Evolutionary conservation across 2,329 filamentous ascomycete species (phyloP), one percentile per base, ranked within the genome.

Genomic region (Colletotrichum coccodes): DNA sequence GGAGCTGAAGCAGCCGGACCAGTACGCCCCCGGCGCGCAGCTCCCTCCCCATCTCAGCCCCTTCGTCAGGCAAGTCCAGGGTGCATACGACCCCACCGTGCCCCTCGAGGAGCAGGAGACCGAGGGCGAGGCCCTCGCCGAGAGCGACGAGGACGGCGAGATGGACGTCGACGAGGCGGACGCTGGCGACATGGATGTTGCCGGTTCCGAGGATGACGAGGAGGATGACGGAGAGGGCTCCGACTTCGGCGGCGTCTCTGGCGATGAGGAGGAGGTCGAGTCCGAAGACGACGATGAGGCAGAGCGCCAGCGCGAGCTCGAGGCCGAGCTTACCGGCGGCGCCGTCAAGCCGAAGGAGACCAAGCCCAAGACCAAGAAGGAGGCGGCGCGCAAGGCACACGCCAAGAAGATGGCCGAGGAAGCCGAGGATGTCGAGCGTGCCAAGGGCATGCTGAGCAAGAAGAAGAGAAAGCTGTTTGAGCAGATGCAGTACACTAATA

Each of bases 391-490:
- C 73, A 92, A 93, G 77, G 89, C 89, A 75, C 84, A 91, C 34
- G 86, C 88, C 73, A 92, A 91, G 84, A 91, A 93, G 81, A 88
- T 90, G 40, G 88, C 90, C 69, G 87, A 90, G 76, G 93, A 96
- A 77, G 91, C 92, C 4, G 96, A 98, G 81, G 95, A 98, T 75
- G 82, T 97, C 67, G 94, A 97, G 81, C 88, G 95, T 71, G 92
- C 94, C 79, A 98, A 97, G 89, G 96, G 97, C 84, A 99, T 99
- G 96, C 91, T 98, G 86, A 93, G 92, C 81, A 93, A 97, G 81
- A 96, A 97, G 89, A 99, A 98, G 90, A 88, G 96, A 76, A 98
- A 98, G 90, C 85, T 98, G 76, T 92, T 95, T 73, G 96, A 98
- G 86, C 96, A 98, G 85, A 99, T 99, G 94, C 87, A 94, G 77